phyloP scores from a whole-genome alignment of 129 eudicot species.

The Saposhnikovia divaricata region DNA sequence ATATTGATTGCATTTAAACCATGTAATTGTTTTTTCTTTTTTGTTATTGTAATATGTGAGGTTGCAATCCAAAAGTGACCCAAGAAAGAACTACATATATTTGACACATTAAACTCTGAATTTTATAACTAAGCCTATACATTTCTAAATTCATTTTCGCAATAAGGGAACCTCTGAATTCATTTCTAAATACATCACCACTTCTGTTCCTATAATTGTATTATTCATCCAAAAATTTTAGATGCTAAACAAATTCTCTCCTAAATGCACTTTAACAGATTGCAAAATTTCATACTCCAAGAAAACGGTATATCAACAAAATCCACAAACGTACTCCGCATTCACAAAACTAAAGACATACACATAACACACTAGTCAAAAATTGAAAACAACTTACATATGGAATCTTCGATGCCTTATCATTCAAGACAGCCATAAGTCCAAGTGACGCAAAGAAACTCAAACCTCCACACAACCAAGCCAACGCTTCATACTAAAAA shows the following conservation, averaged over 20 bases:
- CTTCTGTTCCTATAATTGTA: neutral
- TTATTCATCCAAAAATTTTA: neutral
- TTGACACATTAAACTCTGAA: neutral
- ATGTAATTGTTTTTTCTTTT: neutral
- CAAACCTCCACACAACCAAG: conserved; percentile 90
- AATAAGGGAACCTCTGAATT: neutral
- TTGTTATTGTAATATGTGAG: neutral
- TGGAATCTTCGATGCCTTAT: conserved; percentile 80
- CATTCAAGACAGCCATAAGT: conserved; percentile 68
- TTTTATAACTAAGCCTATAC: neutral
- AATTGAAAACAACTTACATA: conserved; percentile 42
- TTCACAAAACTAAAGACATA: neutral
- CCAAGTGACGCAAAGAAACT: conserved; percentile 71
- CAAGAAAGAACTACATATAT: neutral
- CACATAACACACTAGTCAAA: neutral
- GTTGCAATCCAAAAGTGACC: neutral
- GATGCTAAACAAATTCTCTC: neutral
- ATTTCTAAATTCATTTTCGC: neutral
- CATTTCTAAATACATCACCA: too few species aligned
- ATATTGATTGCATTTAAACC: neutral
- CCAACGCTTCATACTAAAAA: conserved; percentile 86
- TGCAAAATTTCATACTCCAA: neutral
- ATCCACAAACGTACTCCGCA: neutral
- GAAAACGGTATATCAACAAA: too few species aligned
- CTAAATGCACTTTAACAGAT: neutral